A percentile compares a stretch with the other conserved stretches of the same genome.
These are phyloP conservation scores for Paramyrothecium roridum DNA, from an alignment of 2,329 filamentous ascomycete genomes.

Conservation along the genomic window DNA sequence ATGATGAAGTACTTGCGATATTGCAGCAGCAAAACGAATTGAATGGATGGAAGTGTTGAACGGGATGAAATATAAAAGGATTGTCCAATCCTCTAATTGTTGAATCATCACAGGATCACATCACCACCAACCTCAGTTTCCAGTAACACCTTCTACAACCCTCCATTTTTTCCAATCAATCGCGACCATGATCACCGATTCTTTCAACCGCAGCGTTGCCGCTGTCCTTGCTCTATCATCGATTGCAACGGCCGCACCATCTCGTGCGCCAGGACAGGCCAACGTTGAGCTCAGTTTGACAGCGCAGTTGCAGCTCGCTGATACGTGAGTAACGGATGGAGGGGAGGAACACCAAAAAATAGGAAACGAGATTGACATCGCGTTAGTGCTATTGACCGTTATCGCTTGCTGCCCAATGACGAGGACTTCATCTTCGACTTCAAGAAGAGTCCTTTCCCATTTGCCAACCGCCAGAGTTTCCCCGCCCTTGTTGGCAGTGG, in stretches of 20 bases:
- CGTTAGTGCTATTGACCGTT: conserved; percentile 33
- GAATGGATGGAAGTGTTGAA: too few relatives aligned
- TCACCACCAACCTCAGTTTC: too few relatives aligned
- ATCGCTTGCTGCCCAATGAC: conserved; percentile 35
- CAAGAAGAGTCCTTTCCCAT: conserved; percentile 36
- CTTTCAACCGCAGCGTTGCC: not conserved
- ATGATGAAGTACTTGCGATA: too few relatives aligned
- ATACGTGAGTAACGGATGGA: conserved; percentile 17
- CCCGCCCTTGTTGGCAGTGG: conserved; percentile 48
- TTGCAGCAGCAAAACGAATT: too few relatives aligned
- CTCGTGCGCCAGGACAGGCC: not conserved
- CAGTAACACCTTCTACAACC: too few relatives aligned
- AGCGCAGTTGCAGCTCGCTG: conserved; percentile 27
- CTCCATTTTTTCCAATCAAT: too few relatives aligned
- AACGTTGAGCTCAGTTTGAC: conserved; percentile 14
- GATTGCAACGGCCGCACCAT: not conserved
- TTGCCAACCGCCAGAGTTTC: conserved; percentile 47
- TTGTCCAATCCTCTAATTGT: too few relatives aligned
- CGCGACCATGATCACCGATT: too few relatives aligned
- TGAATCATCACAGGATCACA: too few relatives aligned
- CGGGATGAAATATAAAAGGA: too few relatives aligned
- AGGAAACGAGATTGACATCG: too few relatives aligned
- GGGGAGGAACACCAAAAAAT: not conserved
- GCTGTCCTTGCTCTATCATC: not conserved
- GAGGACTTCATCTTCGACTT: conserved; percentile 43